phyloP scores from a whole-genome alignment of 2,329 filamentous ascomycete species.

The Pseudonectria foliicola region DNA sequence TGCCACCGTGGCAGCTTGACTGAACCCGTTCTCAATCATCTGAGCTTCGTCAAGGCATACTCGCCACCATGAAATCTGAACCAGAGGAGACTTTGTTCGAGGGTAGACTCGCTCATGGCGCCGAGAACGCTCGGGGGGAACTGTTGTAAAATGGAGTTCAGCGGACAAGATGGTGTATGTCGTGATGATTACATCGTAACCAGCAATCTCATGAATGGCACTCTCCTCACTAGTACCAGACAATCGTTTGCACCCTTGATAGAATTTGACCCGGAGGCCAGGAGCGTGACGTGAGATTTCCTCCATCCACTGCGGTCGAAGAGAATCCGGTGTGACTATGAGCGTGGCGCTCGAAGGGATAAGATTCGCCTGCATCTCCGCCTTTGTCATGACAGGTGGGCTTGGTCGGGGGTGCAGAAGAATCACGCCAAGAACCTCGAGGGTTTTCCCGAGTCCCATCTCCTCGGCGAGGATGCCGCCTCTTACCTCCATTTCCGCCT shows the following conservation, averaged over 20 bases:
- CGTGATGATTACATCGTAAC: constrained; percentile 54
- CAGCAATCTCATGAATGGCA: constrained; percentile 37
- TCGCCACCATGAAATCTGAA: constrained; percentile 82
- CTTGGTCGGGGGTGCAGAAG: constrained; percentile 46
- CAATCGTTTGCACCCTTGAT: constrained; percentile 41
- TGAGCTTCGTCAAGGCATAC: constrained; percentile 75
- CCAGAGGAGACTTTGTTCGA: constrained; percentile 65
- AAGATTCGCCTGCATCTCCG: constrained; percentile 30
- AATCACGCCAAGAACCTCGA: constrained; percentile 68
- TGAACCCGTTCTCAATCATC: constrained; percentile 87
- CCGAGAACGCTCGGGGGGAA: constrained; percentile 60
- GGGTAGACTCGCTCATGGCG: constrained; percentile 61
- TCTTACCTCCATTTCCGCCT: constrained; percentile 34
- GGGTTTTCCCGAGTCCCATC: constrained; percentile 77
- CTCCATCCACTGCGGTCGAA: constrained; percentile 54
- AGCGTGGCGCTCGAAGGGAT: constrained; percentile 48
- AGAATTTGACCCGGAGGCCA: constrained; percentile 46
- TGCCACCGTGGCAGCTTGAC: constrained; percentile 73
- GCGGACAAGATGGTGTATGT: constrained; percentile 65
- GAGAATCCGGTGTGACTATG: constrained; percentile 51
- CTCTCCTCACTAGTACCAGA: constrained; percentile 29
- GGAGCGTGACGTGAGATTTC: constrained; percentile 56
- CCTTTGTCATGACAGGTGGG: constrained; percentile 22
- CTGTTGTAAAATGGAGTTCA: constrained; percentile 71
- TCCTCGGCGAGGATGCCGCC: constrained; percentile 71